Base-by-base conservation (phyloP, 805 yeast species). In the Metschnikowia arizonensis region DNA sequence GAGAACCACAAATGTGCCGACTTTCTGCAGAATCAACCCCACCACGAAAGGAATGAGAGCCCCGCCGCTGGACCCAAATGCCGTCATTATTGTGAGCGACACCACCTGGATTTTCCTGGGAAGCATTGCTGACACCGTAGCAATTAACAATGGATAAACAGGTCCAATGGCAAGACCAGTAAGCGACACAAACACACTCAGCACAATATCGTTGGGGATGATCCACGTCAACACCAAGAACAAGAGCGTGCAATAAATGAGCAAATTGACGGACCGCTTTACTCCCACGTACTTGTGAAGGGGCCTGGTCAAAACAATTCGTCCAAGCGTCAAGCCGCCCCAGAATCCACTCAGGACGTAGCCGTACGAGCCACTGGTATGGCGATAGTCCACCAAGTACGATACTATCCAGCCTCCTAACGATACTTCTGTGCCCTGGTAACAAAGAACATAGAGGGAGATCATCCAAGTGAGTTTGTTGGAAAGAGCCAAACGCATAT, bases 351-450 rank as follows among this genome's bases (percentile, higher is more conserved):
- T 53, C 50, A 55, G 56, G 14, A 56, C 60, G 34, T 58, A 57
- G 1, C 61, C 61, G 23, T 49, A 51, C 1, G 54, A 47, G n/a
- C 44, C 48, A 14, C 28, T 44, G 9, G 56, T 53, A 34, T 51
- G 49, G 9, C 60, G 49, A 39, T 54, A 58, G 31, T 54, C 62
- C 19, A 57, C 47, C 36, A 58, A 50, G 33, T 54, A 58, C 17
- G 62, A 50, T 14, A 58, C 59, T n/a, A 55, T 53, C 61, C 62
- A 58, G 18, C 61, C 61, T 17, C 60, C 61, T 34, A 58, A 38
- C 10, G 56, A 46, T 1, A 57, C 60, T 39, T 58, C 61, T 8
- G 49, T 47, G 2, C 62, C 62, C 42, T 57, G 58, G 47, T 58
- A 58, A 36, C 47, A 52, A 12, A 58, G 39, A 5, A 50, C 48